Conservation (phyloP, 768 basidiomycete genomes). For the Phaeotremella fagi region DNA sequence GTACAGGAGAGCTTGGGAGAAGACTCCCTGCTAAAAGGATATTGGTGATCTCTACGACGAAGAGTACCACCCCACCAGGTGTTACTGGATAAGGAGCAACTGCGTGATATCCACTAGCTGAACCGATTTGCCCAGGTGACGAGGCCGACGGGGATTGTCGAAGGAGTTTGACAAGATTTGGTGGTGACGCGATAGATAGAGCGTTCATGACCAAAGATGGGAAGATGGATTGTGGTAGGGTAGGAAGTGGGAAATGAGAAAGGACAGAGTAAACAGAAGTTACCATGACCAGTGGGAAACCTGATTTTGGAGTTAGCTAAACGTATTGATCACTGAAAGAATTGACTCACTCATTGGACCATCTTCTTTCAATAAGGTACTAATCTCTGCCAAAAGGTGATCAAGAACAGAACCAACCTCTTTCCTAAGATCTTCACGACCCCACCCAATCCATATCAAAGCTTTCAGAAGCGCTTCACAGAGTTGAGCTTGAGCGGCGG, state of each 20-base stretch:
- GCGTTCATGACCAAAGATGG: constrained; percentile 10
- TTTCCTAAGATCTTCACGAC: constrained; percentile 2
- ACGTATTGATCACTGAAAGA: neutral
- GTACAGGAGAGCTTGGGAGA: constrained; percentile 3
- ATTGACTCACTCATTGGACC: constrained; percentile 15
- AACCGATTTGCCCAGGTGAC: constrained; percentile 10
- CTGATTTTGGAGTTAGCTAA: constrained; percentile 9
- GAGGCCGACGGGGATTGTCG: constrained; percentile 20
- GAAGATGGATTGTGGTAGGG: constrained; percentile 4
- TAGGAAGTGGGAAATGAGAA: constrained; percentile 19
- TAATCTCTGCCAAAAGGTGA: constrained; percentile 15
- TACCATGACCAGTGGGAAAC: constrained; percentile 35
- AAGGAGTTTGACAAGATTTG: constrained; percentile 30
- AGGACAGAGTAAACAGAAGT: constrained; percentile 24
- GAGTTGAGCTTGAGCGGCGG: constrained; percentile 22
- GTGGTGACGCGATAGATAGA: constrained; percentile 19
- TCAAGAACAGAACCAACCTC: constrained; percentile 17
- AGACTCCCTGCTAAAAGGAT: constrained; percentile 25
- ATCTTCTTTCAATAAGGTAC: constrained; percentile 14
- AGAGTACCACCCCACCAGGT: constrained; percentile 27
- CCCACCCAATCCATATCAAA: constrained; percentile 31
- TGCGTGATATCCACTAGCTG: constrained; percentile 4
- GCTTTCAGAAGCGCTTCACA: constrained; percentile 31
- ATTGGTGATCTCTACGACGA: constrained; percentile 27
- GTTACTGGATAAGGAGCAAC: constrained; percentile 22